Evolutionary conservation across 2,329 filamentous ascomycete genomes (phyloP).

Genomic region (Teratosphaeria viscida): DNA sequence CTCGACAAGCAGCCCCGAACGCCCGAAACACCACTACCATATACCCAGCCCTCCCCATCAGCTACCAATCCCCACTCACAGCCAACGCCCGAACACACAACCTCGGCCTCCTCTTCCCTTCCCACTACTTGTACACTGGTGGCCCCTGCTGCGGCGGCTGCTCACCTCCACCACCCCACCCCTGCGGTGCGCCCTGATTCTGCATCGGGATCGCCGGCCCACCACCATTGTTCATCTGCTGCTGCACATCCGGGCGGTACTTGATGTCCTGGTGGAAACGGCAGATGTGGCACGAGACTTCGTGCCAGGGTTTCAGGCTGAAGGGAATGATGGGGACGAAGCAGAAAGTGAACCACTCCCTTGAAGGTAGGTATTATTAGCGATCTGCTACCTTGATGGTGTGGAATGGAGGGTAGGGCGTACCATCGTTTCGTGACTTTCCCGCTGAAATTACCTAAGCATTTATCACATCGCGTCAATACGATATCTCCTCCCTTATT

Average conservation of each 20-base stretch:
- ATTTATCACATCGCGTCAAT: background rate
- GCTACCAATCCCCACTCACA: background rate
- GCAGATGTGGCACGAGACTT: constrained; percentile 65
- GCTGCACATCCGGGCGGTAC: constrained; percentile 29
- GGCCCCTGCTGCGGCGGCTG: background rate
- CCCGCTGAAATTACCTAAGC: constrained; percentile 30
- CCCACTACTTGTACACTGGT: background rate
- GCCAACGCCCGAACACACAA: background rate
- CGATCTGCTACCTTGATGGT: background rate
- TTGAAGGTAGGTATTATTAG: constrained; percentile 4
- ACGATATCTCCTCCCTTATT: background rate
- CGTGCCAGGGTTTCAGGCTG: constrained; percentile 43
- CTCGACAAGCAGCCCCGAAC: too few species aligned
- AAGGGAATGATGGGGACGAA: constrained; percentile 67
- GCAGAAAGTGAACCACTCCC: constrained; percentile 67
- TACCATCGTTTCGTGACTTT: constrained; percentile 37
- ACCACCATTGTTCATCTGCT: constrained; percentile 23
- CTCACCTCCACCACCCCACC: background rate
- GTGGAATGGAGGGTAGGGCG: constrained; percentile 2
- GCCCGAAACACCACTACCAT: too few species aligned
- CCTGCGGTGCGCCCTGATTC: constrained; percentile 17
- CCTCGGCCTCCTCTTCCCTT: background rate
- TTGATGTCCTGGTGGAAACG: constrained; percentile 56
- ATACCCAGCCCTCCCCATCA: too few species aligned
- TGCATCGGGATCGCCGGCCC: constrained; percentile 24